These are phyloP conservation scores for Erodium maritimum DNA, from an alignment of 345 rosid species.

Conservation along the genomic window DNA sequence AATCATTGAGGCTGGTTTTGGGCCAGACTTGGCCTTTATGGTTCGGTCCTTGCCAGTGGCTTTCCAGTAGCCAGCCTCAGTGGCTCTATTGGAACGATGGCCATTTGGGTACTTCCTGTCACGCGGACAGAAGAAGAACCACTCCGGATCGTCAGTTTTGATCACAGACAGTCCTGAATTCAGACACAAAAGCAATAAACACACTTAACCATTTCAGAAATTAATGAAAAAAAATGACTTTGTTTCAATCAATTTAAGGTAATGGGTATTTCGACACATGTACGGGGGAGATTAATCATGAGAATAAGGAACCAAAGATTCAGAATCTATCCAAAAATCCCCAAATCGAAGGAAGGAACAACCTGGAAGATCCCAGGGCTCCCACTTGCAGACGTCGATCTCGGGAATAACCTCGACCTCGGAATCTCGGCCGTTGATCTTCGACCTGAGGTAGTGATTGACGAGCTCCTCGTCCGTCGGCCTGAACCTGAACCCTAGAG, in stretches of 20 bases:
- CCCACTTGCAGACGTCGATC: constrained; percentile 87
- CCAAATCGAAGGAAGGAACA: not conserved
- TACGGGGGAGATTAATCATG: not conserved
- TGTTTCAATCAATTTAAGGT: too few species aligned
- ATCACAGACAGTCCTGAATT: constrained; percentile 58
- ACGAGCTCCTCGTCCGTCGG: constrained; percentile 92
- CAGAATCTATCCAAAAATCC: not conserved
- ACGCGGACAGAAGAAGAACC: constrained; percentile 94
- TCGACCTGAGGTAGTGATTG: constrained; percentile 65
- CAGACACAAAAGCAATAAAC: constrained; percentile 1
- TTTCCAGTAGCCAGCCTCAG: constrained; percentile 92
- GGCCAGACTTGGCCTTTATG: constrained; percentile 38
- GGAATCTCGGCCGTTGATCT: constrained; percentile 78
- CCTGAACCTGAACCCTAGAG: constrained; percentile 81
- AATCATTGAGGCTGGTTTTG: constrained; percentile 10
- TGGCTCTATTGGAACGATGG: constrained; percentile 83
- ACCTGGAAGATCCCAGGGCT: constrained; percentile 60
- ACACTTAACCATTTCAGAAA: not conserved
- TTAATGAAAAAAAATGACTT: too few species aligned
- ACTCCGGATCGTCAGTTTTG: constrained; percentile 77
- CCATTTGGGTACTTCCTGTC: constrained; percentile 93
- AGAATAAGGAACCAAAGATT: not conserved
- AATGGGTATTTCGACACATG: not conserved
- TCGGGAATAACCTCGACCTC: constrained; percentile 74
- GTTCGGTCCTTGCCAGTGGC: constrained; percentile 93